These are phyloP conservation scores for Arabidopsis suecica DNA, from an alignment of 345 rosid species.

Conservation along the genomic window DNA sequence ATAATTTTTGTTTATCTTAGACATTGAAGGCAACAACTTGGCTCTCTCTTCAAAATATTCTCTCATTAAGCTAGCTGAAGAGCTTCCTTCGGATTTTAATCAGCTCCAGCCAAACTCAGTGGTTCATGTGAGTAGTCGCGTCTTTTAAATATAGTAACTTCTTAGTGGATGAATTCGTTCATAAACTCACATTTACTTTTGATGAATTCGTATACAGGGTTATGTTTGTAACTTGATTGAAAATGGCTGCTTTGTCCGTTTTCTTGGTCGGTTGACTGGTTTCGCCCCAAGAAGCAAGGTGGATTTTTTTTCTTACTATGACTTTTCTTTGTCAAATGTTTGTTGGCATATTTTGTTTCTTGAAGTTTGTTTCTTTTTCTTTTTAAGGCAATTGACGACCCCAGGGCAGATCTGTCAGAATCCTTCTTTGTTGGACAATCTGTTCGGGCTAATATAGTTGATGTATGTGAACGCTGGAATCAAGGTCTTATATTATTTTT, in stretches of 20 bases:
- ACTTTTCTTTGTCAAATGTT: conserved; percentile 7
- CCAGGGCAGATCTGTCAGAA: conserved; percentile 63
- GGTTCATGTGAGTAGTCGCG: conserved; percentile 66
- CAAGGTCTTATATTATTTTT: conserved; percentile 24
- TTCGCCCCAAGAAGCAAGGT: conserved; percentile 93
- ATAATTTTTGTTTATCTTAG: conserved; percentile 50
- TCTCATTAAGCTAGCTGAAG: conserved; percentile 60
- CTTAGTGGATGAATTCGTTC: conserved; percentile 10
- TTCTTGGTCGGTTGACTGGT: conserved; percentile 95
- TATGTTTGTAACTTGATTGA: conserved; percentile 87
- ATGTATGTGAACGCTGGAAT: conserved; percentile 60
- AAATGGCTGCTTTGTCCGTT: conserved; percentile 94
- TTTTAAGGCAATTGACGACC: conserved; percentile 74
- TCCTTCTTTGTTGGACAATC: conserved; percentile 91
- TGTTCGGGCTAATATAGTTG: conserved; percentile 76
- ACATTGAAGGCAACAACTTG: conserved; percentile 73
- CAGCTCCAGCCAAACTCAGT: conserved; percentile 65
- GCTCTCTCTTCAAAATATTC: conserved; percentile 86
- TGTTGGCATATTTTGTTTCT: conserved; percentile 14
- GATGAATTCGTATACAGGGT: conserved; percentile 59
- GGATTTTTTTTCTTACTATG: conserved; percentile 21
- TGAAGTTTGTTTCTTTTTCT: conserved; percentile 29
- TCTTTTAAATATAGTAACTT: conserved; percentile 28
- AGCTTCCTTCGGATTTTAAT: conserved; percentile 76
- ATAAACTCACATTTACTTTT: conserved; percentile 9